These are phyloP conservation scores for Graphilbum ipis-grandicollis DNA, from an alignment of 2,329 filamentous ascomycete genomes.

Conservation along the genomic window DNA sequence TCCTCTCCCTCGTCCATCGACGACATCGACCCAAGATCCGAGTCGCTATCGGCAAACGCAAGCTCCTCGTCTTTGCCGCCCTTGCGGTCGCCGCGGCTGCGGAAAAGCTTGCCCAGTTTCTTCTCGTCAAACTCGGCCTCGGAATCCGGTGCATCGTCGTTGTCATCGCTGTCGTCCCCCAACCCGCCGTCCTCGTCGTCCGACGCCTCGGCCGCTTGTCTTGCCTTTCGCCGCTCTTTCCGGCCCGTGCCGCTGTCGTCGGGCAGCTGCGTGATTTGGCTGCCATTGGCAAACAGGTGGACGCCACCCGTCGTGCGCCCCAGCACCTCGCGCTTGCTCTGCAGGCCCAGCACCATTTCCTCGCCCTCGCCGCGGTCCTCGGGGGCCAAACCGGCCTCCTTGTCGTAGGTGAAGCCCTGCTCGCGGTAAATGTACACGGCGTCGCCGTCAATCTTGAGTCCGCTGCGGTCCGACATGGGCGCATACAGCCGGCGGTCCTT, in stretches of 20 bases:
- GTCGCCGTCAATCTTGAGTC: slow-evolving; percentile 90
- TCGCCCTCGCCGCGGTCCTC: slow-evolving; percentile 79
- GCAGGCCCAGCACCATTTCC: slow-evolving; percentile 80
- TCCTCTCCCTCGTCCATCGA: slow-evolving; percentile 28
- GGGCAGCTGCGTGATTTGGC: slow-evolving; percentile 43
- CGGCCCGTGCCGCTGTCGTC: slow-evolving; percentile 37
- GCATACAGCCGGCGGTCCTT: slow-evolving; percentile 95
- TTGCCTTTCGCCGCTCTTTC: slow-evolving; percentile 40
- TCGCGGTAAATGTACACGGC: slow-evolving; percentile 74
- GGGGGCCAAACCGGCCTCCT: slow-evolving; percentile 37
- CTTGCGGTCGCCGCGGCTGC: slow-evolving; percentile 30
- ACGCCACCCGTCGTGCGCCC: slow-evolving; percentile 72
- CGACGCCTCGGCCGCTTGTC: slow-evolving; percentile 38
- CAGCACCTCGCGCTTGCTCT: slow-evolving; percentile 64
- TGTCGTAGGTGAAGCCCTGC: slow-evolving; percentile 59
- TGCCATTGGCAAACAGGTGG: slow-evolving; percentile 67
- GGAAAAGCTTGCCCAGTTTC: slow-evolving; percentile 44
- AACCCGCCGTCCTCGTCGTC: slow-evolving; percentile 18
- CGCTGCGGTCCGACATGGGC: slow-evolving; percentile 95
- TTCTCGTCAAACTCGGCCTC: slow-evolving; percentile 40
- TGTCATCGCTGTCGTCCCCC: slow-evolving; percentile 34
- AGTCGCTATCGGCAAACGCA: slow-evolving; percentile 91
- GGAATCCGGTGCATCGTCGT: slow-evolving; percentile 27
- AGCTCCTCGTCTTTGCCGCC: slow-evolving; percentile 45
- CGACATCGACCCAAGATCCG: slow-evolving; percentile 82